These are phyloP conservation scores for Acer negundo DNA, from an alignment of 345 rosid genomes.

Conservation along the genomic window DNA sequence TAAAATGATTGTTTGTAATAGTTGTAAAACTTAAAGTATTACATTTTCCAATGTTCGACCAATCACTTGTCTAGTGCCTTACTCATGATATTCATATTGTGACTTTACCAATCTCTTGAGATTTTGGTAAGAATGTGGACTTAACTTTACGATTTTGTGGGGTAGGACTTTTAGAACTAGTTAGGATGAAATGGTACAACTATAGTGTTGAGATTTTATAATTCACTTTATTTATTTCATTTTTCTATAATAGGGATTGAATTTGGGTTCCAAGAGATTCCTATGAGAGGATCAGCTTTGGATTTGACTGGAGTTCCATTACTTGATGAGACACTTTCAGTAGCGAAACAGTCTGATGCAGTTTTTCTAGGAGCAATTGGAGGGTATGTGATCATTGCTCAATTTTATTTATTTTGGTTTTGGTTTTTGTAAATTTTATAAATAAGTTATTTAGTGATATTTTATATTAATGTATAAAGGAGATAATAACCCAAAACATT, in stretches of 20 bases:
- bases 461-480: slow-evolving; percentile 72
- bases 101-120: too few relatives aligned
- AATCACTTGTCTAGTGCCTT: too few relatives aligned
- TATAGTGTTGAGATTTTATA: background rate
- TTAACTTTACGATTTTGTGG: too few relatives aligned
- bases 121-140: too few relatives aligned
- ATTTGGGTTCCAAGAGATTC: slow-evolving; percentile 84
- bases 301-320: slow-evolving; percentile 91
- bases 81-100: too few relatives aligned
- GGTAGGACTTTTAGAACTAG: too few relatives aligned
- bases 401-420: background rate
- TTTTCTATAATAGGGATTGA: slow-evolving; percentile 54
- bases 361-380: slow-evolving; percentile 96
- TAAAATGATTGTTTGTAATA: too few relatives aligned
- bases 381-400: slow-evolving; percentile 51
- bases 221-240: background rate
- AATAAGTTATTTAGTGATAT: background rate
- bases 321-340: slow-evolving; percentile 81
- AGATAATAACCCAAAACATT: slow-evolving; percentile 85
- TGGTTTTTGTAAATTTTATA: background rate
- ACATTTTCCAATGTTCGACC: too few relatives aligned
- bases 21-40: too few relatives aligned
- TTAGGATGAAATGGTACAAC: too few relatives aligned
- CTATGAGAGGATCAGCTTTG: slow-evolving; percentile 90
- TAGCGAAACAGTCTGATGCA: slow-evolving; percentile 82